A percentile compares a stretch with the other conserved stretches of the same genome.
Conservation (phyloP, 2,329 filamentous ascomycete species). For the Aspergillus sp. region DNA sequence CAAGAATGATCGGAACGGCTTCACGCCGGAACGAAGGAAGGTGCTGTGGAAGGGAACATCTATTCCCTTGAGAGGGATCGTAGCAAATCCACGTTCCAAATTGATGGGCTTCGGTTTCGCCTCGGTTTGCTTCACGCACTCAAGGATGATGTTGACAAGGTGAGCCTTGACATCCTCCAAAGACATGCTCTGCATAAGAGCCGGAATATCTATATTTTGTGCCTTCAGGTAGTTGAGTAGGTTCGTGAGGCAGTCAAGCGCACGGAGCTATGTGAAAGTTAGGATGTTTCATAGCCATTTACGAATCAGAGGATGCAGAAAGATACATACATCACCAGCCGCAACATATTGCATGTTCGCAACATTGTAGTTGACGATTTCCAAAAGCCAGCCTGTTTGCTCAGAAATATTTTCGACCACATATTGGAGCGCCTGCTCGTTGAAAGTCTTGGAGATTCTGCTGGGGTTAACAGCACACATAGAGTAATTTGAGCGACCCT, state of each 20-base stretch:
- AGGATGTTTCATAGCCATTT: conserved; percentile 13
- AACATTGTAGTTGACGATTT: conserved; percentile 96
- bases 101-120: conserved; percentile 85
- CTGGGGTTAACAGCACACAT: conserved; percentile 99
- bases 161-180: conserved; percentile 90
- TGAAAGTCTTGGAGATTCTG: conserved; percentile 97
- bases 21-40: conserved; percentile 95
- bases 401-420: conserved; percentile 94
- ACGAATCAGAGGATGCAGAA: not conserved
- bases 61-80: conserved; percentile 93
- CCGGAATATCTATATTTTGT: conserved; percentile 95
- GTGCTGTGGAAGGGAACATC: conserved; percentile 99
- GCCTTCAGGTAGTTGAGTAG: conserved; percentile 94
- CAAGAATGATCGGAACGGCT: conserved; percentile 97
- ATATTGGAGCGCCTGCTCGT: conserved; percentile 94
- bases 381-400: conserved; percentile 89
- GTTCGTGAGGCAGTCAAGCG: conserved; percentile 66
- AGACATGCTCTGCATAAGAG: conserved; percentile 80
- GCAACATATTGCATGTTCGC: conserved; percentile 70
- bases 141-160: conserved; percentile 85
- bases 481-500: conserved; percentile 93
- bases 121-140: conserved; percentile 81
- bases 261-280: conserved; percentile 50
- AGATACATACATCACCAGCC: conserved; percentile 58
- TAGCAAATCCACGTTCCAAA: conserved; percentile 92